Conservation (phyloP, 2,329 filamentous ascomycete species). For the Aureobasidium mangrovei region DNA sequence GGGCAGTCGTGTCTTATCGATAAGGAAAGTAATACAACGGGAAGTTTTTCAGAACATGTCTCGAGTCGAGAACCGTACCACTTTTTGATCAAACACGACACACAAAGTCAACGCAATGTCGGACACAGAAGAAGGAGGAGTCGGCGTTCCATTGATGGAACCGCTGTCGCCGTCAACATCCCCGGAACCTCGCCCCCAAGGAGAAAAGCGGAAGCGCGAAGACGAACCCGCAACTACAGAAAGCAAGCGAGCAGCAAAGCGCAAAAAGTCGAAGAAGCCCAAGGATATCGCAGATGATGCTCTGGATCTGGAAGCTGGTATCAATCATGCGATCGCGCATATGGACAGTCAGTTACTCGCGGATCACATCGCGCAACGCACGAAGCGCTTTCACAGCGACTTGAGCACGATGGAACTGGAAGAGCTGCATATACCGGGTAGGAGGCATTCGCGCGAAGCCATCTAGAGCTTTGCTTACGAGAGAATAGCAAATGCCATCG, state of each 20-base stretch:
- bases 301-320: conserved; percentile 39
- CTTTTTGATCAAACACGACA: neutral
- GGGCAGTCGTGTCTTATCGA: too few species aligned
- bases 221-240: conserved; percentile 18
- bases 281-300: conserved; percentile 57
- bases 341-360: conserved; percentile 79
- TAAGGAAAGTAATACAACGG: too few species aligned
- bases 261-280: conserved; percentile 43
- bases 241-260: conserved; percentile 34
- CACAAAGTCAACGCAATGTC: conserved; percentile 28
- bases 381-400: conserved; percentile 68
- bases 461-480: neutral
- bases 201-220: conserved; percentile 35
- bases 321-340: conserved; percentile 71
- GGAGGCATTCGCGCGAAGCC: conserved; percentile 18
- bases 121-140: conserved; percentile 33
- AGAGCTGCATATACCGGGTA: conserved; percentile 72
- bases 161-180: conserved; percentile 28
- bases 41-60: too few species aligned
- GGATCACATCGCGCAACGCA: conserved; percentile 75
- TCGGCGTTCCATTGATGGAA: conserved; percentile 38
- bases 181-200: conserved; percentile 23
- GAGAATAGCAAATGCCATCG: conserved; percentile 38
- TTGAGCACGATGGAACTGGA: conserved; percentile 76
- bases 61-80: too few species aligned